Percentiles rank a stretch among this genome's conserved stretches.
phyloP scores from a whole-genome alignment of 345 rosid genomes.

The Rhodomyrtus tomentosa region DNA sequence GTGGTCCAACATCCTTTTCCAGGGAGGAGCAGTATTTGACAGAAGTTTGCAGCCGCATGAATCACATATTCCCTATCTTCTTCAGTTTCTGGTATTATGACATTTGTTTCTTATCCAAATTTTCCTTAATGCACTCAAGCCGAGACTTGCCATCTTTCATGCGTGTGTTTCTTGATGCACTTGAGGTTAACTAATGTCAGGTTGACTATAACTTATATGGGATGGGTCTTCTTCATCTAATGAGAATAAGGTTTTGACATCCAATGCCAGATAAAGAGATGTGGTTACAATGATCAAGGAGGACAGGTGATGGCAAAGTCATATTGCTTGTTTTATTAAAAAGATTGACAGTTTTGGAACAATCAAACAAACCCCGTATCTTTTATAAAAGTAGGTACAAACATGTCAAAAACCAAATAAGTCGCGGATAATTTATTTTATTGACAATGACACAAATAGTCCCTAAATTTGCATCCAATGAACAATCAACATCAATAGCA shows the following conservation, averaged over 20 bases:
- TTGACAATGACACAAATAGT: too few relatives aligned
- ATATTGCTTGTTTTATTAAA: conserved; percentile 8
- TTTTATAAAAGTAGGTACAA: too few relatives aligned
- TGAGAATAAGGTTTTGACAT: conserved; percentile 70
- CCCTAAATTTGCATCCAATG: too few relatives aligned
- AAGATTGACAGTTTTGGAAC: too few relatives aligned
- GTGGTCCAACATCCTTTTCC: conserved; percentile 2
- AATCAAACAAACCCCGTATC: too few relatives aligned
- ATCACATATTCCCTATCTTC: conserved; percentile 85
- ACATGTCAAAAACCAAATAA: too few relatives aligned
- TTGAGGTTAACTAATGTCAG: conserved; percentile 16
- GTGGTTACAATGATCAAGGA: conserved; percentile 9
- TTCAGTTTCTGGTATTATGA: conserved; percentile 71
- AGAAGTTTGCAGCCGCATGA: conserved; percentile 85
- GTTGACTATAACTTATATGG: conserved; percentile 88
- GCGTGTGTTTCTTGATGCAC: background rate
- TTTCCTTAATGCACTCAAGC: too few relatives aligned
- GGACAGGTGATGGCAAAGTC: conserved; percentile 16
- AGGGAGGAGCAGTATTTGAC: conserved; percentile 73
- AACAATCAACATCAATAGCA: too few relatives aligned
- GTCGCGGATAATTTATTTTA: too few relatives aligned
- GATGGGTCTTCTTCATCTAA: conserved; percentile 86
- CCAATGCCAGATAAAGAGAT: conserved; percentile 57
- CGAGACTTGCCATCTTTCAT: too few relatives aligned
- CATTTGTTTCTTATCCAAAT: background rate